Base-by-base conservation (phyloP, 345 rosid species). In the Eucalyptus globulus region DNA sequence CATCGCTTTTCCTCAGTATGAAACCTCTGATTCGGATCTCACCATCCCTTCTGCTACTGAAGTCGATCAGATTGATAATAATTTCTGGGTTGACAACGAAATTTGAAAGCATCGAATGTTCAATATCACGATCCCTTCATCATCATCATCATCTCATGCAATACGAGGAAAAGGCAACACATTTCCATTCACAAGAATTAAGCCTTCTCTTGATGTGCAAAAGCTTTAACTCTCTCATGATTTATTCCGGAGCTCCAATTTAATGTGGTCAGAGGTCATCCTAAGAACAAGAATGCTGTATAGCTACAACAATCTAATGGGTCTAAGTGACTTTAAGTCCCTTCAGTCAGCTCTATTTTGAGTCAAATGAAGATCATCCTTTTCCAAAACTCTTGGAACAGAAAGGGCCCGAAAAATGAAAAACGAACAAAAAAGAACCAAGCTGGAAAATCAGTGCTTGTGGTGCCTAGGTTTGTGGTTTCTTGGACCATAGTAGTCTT, bases 401-500 rank as follows among this genome's bases (percentile, higher is more conserved):
- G 56, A 50, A 50, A 50, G 9, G 5, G n/a, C 87, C 62, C 87
- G 31, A 86, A 86, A 49, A 45, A 54, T 31, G 51, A 86, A 50
- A 62, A 31, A 29, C 76, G 27, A 49, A 80, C 17, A 19, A 47
- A 49, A 86, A 9, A 17, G n/a, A 40, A 47, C 47, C 16, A 45
- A 47, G 29, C 58, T 6, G 27, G 44, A 17, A 24, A 26, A 44
- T 88, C 91, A 94, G 60, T 90, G 91, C 81, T 87, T 90, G 69
- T 95, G 95, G 90, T 95, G 96, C 53, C 87, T 92, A 62, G 95
- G 92, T 86, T 91, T 93, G 92, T 95, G 96, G 31, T 87, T 89
- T 87, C 94, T 94, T 88, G 97, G 95, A 86, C 96, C 96, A 89
- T 87, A 89, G 87, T 95, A 94, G 91, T 96, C 95, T 93, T 95